These are phyloP conservation scores for Euryodendron excelsum DNA, from an alignment of 148 eudicot genomes.

Conservation along the genomic window DNA sequence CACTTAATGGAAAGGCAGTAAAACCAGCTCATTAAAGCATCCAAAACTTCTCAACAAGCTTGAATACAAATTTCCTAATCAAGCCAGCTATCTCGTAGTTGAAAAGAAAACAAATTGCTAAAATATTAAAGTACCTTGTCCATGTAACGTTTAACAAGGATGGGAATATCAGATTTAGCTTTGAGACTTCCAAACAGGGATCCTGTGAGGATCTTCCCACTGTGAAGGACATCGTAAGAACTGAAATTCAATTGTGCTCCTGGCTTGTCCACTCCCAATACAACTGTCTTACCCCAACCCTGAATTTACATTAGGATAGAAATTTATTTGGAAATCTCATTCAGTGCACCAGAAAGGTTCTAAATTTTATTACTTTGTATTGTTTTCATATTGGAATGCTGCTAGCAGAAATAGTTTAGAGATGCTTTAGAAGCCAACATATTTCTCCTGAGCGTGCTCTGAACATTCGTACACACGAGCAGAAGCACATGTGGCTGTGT, in stretches of 20 bases:
- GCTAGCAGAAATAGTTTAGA: not conserved
- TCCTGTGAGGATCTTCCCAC: slow-evolving; percentile 55
- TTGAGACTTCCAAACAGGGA: slow-evolving; percentile 84
- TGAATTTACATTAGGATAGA: slow-evolving; percentile 21
- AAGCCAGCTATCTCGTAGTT: not conserved
- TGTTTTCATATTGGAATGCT: not conserved
- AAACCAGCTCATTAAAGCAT: not conserved
- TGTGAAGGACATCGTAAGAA: slow-evolving; percentile 51
- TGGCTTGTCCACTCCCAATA: slow-evolving; percentile 83
- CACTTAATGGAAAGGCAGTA: not conserved
- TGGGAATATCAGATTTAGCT: slow-evolving; percentile 72
- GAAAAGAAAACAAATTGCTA: not conserved
- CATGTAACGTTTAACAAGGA: slow-evolving; percentile 64
- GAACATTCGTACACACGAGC: too few relatives aligned
- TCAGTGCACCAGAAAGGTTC: not conserved
- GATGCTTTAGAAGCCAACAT: not conserved
- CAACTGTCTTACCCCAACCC: slow-evolving; percentile 96
- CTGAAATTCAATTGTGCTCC: slow-evolving; percentile 43
- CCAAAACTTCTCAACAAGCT: not conserved
- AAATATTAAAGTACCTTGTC: slow-evolving; percentile 50
- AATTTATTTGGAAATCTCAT: not conserved
- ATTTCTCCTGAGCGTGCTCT: not conserved
- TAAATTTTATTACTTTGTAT: not conserved
- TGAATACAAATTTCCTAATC: not conserved
- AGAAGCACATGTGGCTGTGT: not conserved